Base-by-base conservation (phyloP, 306 rosid genomes). In the Quercus dentata region DNA sequence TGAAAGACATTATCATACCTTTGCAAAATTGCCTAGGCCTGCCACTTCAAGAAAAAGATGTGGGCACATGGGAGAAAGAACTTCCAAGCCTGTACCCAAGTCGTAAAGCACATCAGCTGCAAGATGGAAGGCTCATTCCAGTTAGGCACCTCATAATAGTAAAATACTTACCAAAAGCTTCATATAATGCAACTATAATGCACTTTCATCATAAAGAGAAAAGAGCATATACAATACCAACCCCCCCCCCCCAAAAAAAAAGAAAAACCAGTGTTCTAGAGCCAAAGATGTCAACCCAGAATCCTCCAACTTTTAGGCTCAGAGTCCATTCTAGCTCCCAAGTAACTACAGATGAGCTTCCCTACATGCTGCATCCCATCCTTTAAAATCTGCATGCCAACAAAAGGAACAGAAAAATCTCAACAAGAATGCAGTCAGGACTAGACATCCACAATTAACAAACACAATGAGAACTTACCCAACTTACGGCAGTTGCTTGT, bases 331-430 rank as follows among this genome's bases (percentile, higher is more conserved):
- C 97, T 90, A 80, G 99, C 92, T 4, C 99, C 99, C 89, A 94
- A 85, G 78, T 88, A 91, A 74, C 96, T 93, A 83, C 99, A 93
- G 81, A 95, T 91, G 72, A 95, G 83, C 88, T 89, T 91, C 74
- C 99, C 98, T 33, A 90, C 93, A 87, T 95, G 99, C 83, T 95
- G 94, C 98, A 95, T 93, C 61, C 98, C 99, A 86, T 95, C 99
- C 87, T 89, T 93, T 55, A 95, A 69, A 84, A 95, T 86, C 99
- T 95, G 88, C 74, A 84, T 6, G 21, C 58, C 30, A 59, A 64
- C 51, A 73, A 56, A 38, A 77, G 7, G 75, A 51, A 74, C 18
- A 23, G 27, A 15, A 14, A 79, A 56, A 70, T 33, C 30, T 67
- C 55, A 69, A 76, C 74, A 21, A 35, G 74, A 52, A 82, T 18